Evolutionary conservation across 768 basidiomycete species (phyloP).

Genomic region (Boletus rufocinnamomeus): DNA sequence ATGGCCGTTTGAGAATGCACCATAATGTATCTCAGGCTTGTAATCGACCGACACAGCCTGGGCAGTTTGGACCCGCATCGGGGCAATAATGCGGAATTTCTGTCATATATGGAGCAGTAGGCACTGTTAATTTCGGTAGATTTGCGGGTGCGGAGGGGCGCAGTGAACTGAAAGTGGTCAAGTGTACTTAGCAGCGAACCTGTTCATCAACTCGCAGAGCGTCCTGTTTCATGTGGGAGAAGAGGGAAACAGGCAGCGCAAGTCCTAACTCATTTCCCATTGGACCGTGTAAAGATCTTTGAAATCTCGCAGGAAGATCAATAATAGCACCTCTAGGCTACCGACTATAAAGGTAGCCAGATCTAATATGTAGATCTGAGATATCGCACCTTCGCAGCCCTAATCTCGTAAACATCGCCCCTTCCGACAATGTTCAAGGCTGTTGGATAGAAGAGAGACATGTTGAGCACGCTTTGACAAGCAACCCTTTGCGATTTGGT

Average conservation of each 20-base stretch:
- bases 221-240: background rate
- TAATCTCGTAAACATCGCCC: background rate
- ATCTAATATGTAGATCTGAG: background rate
- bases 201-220: background rate
- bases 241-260: background rate
- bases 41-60: background rate
- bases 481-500: background rate
- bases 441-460: background rate
- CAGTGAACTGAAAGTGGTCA: background rate
- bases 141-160: background rate
- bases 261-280: background rate
- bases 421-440: no score
- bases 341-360: no score
- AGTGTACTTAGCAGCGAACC: background rate
- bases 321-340: background rate
- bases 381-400: background rate
- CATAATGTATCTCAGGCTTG: slow-evolving; percentile 4
- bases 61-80: background rate
- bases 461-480: background rate
- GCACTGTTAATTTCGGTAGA: slow-evolving; percentile 5
- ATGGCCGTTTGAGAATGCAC: background rate
- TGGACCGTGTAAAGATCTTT: background rate
- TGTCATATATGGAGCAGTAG: background rate
- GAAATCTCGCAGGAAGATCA: background rate
- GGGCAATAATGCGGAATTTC: background rate